phyloP scores from a whole-genome alignment of 2,329 filamentous ascomycete genomes.

The Ophiostoma sp. region DNA sequence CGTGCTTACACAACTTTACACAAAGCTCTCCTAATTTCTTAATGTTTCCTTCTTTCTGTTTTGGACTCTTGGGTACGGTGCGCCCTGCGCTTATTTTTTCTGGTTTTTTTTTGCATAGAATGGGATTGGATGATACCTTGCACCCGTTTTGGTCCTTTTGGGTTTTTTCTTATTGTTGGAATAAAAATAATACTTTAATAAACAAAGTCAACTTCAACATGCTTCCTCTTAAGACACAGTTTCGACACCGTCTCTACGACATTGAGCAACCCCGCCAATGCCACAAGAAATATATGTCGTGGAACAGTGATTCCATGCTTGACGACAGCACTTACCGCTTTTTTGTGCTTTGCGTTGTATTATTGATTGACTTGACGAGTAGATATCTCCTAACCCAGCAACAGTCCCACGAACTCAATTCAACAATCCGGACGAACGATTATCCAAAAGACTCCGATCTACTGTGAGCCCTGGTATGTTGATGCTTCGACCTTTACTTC shows the following conservation, averaged over 20 bases:
- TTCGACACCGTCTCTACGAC: not conserved
- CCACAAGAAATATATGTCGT: not conserved
- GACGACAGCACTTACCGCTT: not conserved
- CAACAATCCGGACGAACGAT: not conserved
- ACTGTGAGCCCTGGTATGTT: not conserved
- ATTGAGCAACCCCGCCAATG: not conserved
- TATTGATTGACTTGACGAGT: too few relatives aligned
- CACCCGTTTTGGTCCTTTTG: not conserved
- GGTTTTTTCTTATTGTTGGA: not conserved
- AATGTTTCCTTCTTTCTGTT: not conserved
- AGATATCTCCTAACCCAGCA: not conserved
- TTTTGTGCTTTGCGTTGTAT: not conserved
- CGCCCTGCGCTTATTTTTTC: not conserved
- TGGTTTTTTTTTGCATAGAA: constrained; percentile 4
- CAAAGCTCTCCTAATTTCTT: not conserved
- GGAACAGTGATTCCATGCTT: not conserved
- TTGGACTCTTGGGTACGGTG: not conserved
- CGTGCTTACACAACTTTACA: not conserved
- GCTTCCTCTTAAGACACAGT: not conserved
- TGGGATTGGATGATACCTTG: constrained; percentile 18
- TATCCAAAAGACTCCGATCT: not conserved
- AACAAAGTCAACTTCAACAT: not conserved
- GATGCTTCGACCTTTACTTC: not conserved
- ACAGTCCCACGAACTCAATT: not conserved
- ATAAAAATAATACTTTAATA: not conserved